Evolutionary conservation across 345 rosid species (phyloP).

Genomic region (Euphorbia peplus): DNA sequence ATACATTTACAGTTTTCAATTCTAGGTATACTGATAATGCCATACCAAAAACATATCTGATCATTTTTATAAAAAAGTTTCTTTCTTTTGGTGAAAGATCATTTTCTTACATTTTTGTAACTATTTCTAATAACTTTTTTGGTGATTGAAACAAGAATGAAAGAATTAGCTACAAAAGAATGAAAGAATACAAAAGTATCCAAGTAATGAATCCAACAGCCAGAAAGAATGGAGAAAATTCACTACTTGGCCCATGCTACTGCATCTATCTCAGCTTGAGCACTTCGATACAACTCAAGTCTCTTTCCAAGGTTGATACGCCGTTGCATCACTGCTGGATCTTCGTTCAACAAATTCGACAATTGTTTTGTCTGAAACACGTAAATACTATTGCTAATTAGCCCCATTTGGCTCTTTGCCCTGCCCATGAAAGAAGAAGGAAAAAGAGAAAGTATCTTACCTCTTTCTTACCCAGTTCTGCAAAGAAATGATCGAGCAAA

Average conservation of each 20-base stretch:
- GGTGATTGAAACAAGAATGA: background rate
- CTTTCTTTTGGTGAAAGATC: background rate
- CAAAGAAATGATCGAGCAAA: slow-evolving; percentile 79
- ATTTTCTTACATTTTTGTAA: too few species aligned
- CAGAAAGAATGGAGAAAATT: background rate
- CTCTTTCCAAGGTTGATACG: slow-evolving; percentile 68
- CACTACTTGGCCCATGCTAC: slow-evolving; percentile 89
- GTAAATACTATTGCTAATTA: background rate
- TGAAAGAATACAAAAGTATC: background rate
- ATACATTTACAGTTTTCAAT: too few species aligned
- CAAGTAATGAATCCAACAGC: background rate
- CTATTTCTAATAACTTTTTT: too few species aligned
- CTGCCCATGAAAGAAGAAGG: background rate
- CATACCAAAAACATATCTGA: too few species aligned
- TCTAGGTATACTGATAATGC: too few species aligned
- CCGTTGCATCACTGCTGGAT: slow-evolving; percentile 81
- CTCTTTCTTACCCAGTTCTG: slow-evolving; percentile 84
- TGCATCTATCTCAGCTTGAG: slow-evolving; percentile 79
- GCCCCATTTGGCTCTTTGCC: background rate
- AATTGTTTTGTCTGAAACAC: slow-evolving; percentile 54
- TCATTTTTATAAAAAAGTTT: too few species aligned
- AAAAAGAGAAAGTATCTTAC: slow-evolving; percentile 26
- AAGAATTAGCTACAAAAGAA: background rate
- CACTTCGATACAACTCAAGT: slow-evolving; percentile 83
- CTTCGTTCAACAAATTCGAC: slow-evolving; percentile 66